A percentile compares a stretch with the other conserved stretches of the same genome.
phyloP scores from a whole-genome alignment of 768 basidiomycete species.

The Pulveroboletus ravenelii region DNA sequence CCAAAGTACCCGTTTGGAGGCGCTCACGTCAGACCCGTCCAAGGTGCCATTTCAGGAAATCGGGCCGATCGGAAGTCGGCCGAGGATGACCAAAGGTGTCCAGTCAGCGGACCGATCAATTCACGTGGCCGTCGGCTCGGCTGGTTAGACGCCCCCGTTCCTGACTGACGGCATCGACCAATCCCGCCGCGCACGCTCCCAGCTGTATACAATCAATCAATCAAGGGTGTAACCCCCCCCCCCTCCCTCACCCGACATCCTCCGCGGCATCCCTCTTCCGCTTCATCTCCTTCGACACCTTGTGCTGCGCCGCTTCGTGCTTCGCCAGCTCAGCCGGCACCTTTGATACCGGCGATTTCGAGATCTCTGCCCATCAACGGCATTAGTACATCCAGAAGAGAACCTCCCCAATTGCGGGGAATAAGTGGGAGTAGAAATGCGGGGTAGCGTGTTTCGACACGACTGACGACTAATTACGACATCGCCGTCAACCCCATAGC shows the following conservation, averaged over 20 bases:
- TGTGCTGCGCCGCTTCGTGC: slow-evolving; percentile 89
- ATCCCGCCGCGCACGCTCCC: no score
- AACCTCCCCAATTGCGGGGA: slow-evolving; percentile 9
- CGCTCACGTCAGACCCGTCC: background rate
- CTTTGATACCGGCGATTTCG: slow-evolving; percentile 90
- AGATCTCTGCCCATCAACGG: slow-evolving; percentile 60
- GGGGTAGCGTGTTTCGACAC: slow-evolving; percentile 2
- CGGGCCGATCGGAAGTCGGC: slow-evolving; percentile 22
- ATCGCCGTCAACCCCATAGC: background rate
- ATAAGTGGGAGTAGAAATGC: slow-evolving; percentile 1
- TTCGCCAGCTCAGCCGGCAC: slow-evolving; percentile 83
- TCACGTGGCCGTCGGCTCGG: background rate
- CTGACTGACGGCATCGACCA: no score
- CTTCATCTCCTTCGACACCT: slow-evolving; percentile 93
- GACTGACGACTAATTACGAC: slow-evolving; percentile 3
- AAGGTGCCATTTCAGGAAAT: slow-evolving; percentile 13
- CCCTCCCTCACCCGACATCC: slow-evolving; percentile 46
- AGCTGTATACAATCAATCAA: no score
- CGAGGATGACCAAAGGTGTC: background rate
- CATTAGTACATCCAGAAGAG: slow-evolving; percentile 15
- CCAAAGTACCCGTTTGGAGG: background rate
- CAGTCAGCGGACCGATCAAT: background rate
- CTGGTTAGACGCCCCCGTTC: no score
- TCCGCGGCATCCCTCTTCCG: slow-evolving; percentile 76
- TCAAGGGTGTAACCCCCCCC: no score